Evolutionary conservation across 495 filamentous ascomycete species (phyloP).

Genomic region (Penicillium lagena): DNA sequence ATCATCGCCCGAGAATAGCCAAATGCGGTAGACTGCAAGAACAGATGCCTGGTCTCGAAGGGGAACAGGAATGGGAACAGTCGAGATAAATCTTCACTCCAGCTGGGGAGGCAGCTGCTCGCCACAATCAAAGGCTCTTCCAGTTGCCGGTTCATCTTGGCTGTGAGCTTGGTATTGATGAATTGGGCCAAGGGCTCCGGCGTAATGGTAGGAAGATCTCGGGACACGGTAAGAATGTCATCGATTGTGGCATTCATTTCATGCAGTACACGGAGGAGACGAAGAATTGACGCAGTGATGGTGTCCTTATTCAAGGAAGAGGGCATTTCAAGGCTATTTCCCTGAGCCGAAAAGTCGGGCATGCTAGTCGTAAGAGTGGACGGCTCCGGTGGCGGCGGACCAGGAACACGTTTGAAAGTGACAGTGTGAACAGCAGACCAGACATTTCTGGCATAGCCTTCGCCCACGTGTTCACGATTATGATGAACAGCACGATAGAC

Average conservation of each 20-base stretch:
- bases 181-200: constrained; percentile 90
- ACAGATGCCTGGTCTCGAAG: constrained; percentile 95
- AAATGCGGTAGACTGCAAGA: constrained; percentile 96
- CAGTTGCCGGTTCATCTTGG: constrained; percentile 95
- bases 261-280: constrained; percentile 84
- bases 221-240: constrained; percentile 88
- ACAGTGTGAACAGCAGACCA: constrained; percentile 89
- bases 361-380: constrained; percentile 52
- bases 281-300: constrained; percentile 79
- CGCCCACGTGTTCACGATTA: constrained; percentile 56
- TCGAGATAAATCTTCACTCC: constrained; percentile 95
- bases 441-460: constrained; percentile 64
- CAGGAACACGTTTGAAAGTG: constrained; percentile 80
- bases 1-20: constrained; percentile 97
- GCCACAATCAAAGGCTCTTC: constrained; percentile 99
- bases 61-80: constrained; percentile 98
- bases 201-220: constrained; percentile 61
- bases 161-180: constrained; percentile 97
- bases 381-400: constrained; percentile 80
- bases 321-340: constrained; percentile 53
- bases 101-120: constrained; percentile 90
- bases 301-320: constrained; percentile 79
- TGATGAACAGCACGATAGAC: constrained; percentile 93
- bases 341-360: constrained; percentile 41
- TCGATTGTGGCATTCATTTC: constrained; percentile 92